Base-by-base conservation (phyloP, 2,329 filamentous ascomycete species). In the Claviceps quebecensis region DNA sequence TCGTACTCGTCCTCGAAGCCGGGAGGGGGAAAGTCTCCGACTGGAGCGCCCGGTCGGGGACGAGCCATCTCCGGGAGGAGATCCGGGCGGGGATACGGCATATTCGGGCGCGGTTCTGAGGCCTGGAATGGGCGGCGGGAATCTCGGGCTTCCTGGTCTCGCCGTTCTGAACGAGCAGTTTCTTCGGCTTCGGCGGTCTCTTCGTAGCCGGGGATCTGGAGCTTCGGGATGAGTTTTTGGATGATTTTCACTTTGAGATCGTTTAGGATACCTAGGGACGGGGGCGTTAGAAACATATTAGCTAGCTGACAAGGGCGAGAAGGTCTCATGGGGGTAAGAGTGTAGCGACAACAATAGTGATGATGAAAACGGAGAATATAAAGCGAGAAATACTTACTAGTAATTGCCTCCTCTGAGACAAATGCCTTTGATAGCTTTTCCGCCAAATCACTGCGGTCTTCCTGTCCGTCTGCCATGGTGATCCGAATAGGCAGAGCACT, bases 1-100 rank as follows among this genome's bases (percentile, higher is more conserved):
- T 96, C 87, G 60, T 88, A 84, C 61, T 96, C 89, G 63, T 98
- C 91, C 57, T 97, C 93, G 57, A 97, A 97, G 19, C 80, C 87
- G 0, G 93, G 93, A 0, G 91, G 90, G 0, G 84, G 80, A 57
- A 95, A 89, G 57, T 90, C 86, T 9, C 75, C 81, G 0, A 76
- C 69, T 0, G 90, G 89, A 1, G 54, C 54, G 72, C 84, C 83
- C 1, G 86, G 86, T 19, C 77, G 72, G 0, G 76, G 81, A 14
- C 58, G 59, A 14, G 77, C 77, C 40, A 77, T 74, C 1, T 72
- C 76, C 11, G 76, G 80, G 38, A 86, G 74, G n/a, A 79, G 82
- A 60, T 84, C 83, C 46, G 78, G 69, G 56, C 83, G 61, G 0
- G 85, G 86, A 56, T 82, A 78, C 4, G 85, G 85, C 14, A 78